Percentiles rank a stretch among this genome's conserved stretches.
Conservation (phyloP, 495 filamentous ascomycete genomes). For the Aspergillus taichungensis region DNA sequence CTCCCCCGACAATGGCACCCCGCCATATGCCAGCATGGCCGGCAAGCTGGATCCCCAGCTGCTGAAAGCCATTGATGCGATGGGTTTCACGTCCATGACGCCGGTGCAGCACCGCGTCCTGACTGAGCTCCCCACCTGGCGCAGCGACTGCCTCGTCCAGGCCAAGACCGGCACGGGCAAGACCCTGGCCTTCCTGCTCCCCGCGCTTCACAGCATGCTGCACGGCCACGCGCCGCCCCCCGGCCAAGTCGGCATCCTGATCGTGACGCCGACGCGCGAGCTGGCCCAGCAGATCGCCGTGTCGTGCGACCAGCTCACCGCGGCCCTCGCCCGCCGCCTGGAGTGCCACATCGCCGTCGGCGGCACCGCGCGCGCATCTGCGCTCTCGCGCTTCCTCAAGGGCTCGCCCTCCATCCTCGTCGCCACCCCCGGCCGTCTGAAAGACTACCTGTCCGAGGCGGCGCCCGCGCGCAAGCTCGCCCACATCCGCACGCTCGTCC, state of each 20-base stretch:
- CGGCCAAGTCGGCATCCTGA: conserved; percentile 51
- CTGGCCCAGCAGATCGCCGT: conserved; percentile 59
- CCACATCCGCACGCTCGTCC: conserved; percentile 48
- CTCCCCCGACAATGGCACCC: too few species aligned
- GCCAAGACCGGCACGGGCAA: conserved; percentile 85
- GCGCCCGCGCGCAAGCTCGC: conserved; percentile 32
- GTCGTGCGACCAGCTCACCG: conserved; percentile 44
- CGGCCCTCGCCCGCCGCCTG: conserved; percentile 27
- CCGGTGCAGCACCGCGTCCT: conserved; percentile 50
- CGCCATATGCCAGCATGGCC: conserved; percentile 34
- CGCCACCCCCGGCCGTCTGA: conserved; percentile 55
- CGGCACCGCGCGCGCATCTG: conserved; percentile 41
- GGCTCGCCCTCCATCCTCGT: conserved; percentile 47
- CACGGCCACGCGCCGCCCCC: conserved; percentile 14
- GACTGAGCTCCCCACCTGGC: conserved; percentile 39
- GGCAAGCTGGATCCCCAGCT: conserved; percentile 39
- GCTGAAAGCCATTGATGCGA: conserved; percentile 35
- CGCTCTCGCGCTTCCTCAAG: conserved; percentile 36
- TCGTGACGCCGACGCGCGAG: conserved; percentile 59
- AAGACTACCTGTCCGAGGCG: conserved; percentile 49
- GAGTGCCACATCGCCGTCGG: conserved; percentile 47
- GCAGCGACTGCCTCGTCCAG: conserved; percentile 55
- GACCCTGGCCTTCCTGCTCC: conserved; percentile 70
- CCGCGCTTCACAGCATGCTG: conserved; percentile 61
- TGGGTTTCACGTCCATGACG: conserved; percentile 43